Conservation (phyloP, 108 stramenopile genomes). For the Mediolabrus comicus region DNA sequence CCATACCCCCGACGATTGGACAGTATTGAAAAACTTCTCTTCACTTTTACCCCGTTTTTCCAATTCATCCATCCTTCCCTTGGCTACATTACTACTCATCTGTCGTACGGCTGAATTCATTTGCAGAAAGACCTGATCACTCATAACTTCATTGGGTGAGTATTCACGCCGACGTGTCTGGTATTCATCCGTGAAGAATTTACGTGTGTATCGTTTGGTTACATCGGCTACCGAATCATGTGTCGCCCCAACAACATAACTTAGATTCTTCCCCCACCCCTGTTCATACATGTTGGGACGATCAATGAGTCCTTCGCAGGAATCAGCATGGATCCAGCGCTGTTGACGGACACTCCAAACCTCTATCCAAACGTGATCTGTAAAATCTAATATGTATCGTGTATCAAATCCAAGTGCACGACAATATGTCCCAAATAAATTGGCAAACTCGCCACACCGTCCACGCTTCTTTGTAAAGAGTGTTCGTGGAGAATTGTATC, state of each 20-base stretch:
- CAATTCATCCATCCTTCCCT: conserved; percentile 40
- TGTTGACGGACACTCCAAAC: conserved; percentile 60
- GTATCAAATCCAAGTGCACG: conserved; percentile 90
- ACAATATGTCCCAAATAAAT: conserved; percentile 90
- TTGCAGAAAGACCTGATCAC: conserved; percentile 35
- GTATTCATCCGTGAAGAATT: conserved; percentile 60
- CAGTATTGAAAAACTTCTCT: conserved; percentile 28
- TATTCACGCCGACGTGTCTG: conserved; percentile 58
- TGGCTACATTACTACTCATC: conserved; percentile 6
- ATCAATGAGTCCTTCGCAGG: conserved; percentile 93
- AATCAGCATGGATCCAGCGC: conserved; percentile 90
- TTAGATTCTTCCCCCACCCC: conserved; percentile 96
- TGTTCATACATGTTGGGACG: conserved; percentile 94
- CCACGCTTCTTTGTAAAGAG: conserved; percentile 82
- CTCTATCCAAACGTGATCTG: conserved; percentile 99
- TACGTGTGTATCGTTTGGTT: conserved; percentile 86
- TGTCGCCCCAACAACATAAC: conserved; percentile 71
- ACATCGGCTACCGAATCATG: conserved; percentile 86
- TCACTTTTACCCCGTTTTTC: conserved; percentile 36
- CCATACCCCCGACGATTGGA: conserved; percentile 38
- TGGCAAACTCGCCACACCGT: conserved; percentile 98
- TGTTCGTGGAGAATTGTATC: conserved; percentile 84
- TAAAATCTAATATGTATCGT: conserved; percentile 90
- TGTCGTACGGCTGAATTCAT: conserved; percentile 41
- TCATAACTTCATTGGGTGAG: conserved; percentile 43